Evolutionary conservation across 2,329 filamentous ascomycete species (phyloP).

Genomic region (Penicillium brasilianum): DNA sequence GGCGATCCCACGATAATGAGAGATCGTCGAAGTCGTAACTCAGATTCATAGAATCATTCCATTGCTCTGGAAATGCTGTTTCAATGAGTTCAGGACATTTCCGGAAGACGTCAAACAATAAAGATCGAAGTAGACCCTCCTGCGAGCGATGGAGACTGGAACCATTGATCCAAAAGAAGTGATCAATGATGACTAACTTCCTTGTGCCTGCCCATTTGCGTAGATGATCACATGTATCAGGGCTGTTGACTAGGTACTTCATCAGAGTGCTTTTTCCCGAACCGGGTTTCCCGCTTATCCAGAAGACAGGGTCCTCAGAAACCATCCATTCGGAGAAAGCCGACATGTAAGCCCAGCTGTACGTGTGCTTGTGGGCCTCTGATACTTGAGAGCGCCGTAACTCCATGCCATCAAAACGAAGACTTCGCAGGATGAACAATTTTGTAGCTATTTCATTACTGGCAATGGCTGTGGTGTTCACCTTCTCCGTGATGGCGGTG

Average conservation of each 20-base stretch:
- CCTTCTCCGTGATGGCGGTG: neutral
- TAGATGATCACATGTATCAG: neutral
- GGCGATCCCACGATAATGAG: neutral
- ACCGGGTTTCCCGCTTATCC: neutral
- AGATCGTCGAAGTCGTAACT: neutral
- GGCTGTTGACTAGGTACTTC: neutral
- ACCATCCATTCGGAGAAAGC: neutral
- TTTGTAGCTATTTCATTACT: neutral
- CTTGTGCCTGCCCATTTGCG: neutral
- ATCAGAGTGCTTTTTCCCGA: neutral
- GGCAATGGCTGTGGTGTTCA: neutral
- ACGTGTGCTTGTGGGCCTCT: neutral
- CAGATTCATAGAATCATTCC: neutral
- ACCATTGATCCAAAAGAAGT: neutral
- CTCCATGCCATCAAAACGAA: neutral
- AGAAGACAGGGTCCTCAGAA: neutral
- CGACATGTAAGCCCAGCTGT: neutral
- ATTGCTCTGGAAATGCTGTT: neutral
- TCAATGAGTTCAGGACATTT: neutral
- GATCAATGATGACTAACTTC: neutral
- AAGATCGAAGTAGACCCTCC: neutral
- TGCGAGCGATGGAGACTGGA: neutral
- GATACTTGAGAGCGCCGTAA: neutral
- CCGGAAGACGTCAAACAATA: neutral
- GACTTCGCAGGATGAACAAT: neutral